These are phyloP conservation scores for Sugiyamaella qingdaonensis DNA, from an alignment of 805 yeast species.

Conservation along the genomic window DNA sequence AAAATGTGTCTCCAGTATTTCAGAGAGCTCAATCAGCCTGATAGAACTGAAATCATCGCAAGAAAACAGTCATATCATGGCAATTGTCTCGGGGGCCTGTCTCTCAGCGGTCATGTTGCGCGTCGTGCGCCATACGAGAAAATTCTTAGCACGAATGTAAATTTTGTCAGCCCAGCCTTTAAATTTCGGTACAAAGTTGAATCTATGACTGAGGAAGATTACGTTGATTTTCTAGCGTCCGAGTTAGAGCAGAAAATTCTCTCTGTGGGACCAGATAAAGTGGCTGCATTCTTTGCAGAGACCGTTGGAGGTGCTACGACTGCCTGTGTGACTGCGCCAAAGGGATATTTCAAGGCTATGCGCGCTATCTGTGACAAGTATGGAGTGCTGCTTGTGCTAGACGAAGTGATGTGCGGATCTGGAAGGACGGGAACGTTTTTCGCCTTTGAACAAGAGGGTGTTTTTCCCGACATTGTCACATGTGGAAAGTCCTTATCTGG, in stretches of 20 bases:
- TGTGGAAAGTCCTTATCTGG: not conserved
- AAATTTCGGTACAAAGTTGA: conserved; percentile 32
- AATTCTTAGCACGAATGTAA: conserved; percentile 5
- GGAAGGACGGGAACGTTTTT: not conserved
- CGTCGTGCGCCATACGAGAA: not conserved
- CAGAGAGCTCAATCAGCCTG: not conserved
- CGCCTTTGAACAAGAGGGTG: not conserved
- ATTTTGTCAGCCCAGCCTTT: conserved; percentile 20
- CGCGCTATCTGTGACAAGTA: conserved; percentile 48
- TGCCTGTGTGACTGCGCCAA: conserved; percentile 44
- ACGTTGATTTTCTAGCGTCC: conserved; percentile 36
- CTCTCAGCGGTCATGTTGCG: not conserved
- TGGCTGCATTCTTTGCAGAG: conserved; percentile 43
- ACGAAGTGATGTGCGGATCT: conserved; percentile 36
- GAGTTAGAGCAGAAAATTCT: conserved; percentile 42
- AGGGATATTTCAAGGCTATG: conserved; percentile 45
- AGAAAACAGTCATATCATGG: not conserved
- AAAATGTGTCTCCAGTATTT: not conserved
- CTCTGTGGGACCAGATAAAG: conserved; percentile 42
- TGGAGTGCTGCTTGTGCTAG: conserved; percentile 47
- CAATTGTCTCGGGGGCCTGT: not conserved
- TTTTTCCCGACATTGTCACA: not conserved
- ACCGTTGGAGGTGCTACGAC: conserved; percentile 46
- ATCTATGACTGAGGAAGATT: conserved; percentile 40
- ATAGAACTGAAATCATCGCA: not conserved